Conservation (phyloP, 768 basidiomycete species). For the Sporobolomyces roseus region DNA sequence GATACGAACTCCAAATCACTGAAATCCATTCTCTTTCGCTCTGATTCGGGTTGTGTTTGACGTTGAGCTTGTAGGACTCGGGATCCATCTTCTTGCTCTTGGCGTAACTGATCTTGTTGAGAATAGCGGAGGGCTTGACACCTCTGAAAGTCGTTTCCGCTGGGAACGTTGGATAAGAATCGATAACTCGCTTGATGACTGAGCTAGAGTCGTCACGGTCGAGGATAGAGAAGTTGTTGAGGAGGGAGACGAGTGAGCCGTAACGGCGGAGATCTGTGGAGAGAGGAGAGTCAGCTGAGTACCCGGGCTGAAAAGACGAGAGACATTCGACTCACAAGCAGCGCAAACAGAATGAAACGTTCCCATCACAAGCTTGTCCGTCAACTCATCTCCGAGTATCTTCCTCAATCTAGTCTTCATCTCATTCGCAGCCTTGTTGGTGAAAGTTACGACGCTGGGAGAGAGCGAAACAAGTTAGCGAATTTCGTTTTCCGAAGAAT, state of each 20-base stretch:
- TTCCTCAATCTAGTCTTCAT: slow-evolving; percentile 68
- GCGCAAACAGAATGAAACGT: slow-evolving; percentile 43
- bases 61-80: slow-evolving; percentile 50
- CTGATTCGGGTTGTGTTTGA: neutral
- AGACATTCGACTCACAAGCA: too few species aligned
- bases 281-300: slow-evolving; percentile 47
- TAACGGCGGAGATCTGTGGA: slow-evolving; percentile 60
- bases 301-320: too few species aligned
- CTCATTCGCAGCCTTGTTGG: slow-evolving; percentile 68
- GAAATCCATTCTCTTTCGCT: slow-evolving; percentile 48
- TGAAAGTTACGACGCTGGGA: slow-evolving; percentile 62
- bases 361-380: slow-evolving; percentile 56
- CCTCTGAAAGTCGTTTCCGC: slow-evolving; percentile 14
- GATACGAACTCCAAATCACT: slow-evolving; percentile 59
- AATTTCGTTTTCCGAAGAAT: slow-evolving; percentile 29
- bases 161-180: neutral
- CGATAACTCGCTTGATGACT: slow-evolving; percentile 32
- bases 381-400: slow-evolving; percentile 62
- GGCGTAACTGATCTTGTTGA: slow-evolving; percentile 66
- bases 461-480: neutral
- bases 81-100: slow-evolving; percentile 63
- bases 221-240: slow-evolving; percentile 73
- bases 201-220: slow-evolving; percentile 57
- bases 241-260: slow-evolving; percentile 58
- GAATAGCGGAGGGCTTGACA: slow-evolving; percentile 58